phyloP scores from a whole-genome alignment of 495 filamentous ascomycete genomes.

The Aspergillus coremiiformis region DNA sequence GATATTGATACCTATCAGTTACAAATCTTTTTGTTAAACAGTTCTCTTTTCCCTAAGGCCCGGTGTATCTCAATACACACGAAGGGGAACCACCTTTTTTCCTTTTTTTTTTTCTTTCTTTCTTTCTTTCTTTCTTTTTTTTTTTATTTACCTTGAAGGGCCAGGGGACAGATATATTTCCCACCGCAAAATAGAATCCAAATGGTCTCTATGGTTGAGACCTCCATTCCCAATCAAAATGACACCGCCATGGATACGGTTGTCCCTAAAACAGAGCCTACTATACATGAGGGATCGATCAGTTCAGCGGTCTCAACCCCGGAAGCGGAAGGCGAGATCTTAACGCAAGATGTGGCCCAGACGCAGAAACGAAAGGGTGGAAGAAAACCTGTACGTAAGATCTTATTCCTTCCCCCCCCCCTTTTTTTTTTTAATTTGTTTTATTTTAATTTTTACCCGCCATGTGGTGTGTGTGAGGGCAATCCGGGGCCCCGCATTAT shows the following conservation, averaged over 20 bases:
- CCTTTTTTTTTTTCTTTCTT: background rate
- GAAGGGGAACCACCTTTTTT: background rate
- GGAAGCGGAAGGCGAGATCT: slow-evolving; percentile 50
- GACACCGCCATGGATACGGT: slow-evolving; percentile 37
- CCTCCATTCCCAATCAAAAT: slow-evolving; percentile 32
- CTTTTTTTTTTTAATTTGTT: slow-evolving; percentile 9
- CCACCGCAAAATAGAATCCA: slow-evolving; percentile 11
- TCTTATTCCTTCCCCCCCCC: slow-evolving; percentile 7
- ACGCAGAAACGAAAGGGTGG: slow-evolving; percentile 92
- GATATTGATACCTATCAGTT: background rate
- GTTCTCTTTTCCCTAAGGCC: background rate
- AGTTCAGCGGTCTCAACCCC: slow-evolving; percentile 46
- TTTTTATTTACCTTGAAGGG: no score
- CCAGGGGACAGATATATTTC: background rate
- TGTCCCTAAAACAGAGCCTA: slow-evolving; percentile 41
- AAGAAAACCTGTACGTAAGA: slow-evolving; percentile 79
- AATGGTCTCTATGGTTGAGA: slow-evolving; percentile 47
- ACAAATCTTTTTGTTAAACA: background rate
- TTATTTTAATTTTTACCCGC: slow-evolving; percentile 1
- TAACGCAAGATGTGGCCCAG: slow-evolving; percentile 50
- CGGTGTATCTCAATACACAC: background rate
- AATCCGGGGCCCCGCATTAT: slow-evolving; percentile 32
- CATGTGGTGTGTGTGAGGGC: background rate
- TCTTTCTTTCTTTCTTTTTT: background rate
- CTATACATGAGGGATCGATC: slow-evolving; percentile 39